Conservation (phyloP, 768 basidiomycete genomes). For the Russula dissimulans region DNA sequence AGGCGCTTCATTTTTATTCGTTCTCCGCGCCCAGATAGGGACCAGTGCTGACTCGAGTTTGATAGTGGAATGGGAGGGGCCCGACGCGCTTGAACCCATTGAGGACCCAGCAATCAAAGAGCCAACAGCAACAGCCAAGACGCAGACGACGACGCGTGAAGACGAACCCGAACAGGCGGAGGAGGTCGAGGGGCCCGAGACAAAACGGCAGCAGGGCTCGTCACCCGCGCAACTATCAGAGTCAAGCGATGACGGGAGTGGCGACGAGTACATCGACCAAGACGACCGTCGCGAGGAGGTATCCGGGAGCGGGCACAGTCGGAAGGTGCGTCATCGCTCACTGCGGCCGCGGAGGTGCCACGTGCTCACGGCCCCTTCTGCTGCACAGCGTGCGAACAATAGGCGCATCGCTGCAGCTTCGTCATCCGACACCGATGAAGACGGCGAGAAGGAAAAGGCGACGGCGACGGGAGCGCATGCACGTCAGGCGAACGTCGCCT, state of each 20-base stretch:
- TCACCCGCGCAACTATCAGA: constrained; percentile 20
- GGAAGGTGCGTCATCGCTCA: constrained; percentile 36
- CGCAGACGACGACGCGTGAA: constrained; percentile 12
- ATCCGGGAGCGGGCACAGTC: constrained; percentile 26
- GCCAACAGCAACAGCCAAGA: constrained; percentile 15
- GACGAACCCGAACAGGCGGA: constrained; percentile 27
- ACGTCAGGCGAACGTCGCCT: constrained; percentile 15
- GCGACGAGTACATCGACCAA: constrained; percentile 64
- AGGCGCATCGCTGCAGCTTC: constrained; percentile 3
- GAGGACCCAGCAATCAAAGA: constrained; percentile 18
- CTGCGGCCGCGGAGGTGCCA: too few species aligned
- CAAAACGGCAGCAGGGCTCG: constrained; percentile 23
- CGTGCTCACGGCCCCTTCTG: not conserved
- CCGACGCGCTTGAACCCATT: constrained; percentile 40
- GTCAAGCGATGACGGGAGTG: constrained; percentile 35
- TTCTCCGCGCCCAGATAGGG: not conserved
- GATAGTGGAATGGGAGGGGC: constrained; percentile 67
- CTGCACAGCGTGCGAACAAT: not conserved
- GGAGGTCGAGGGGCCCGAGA: constrained; percentile 36
- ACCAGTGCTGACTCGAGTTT: constrained; percentile 14
- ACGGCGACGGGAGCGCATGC: constrained; percentile 3
- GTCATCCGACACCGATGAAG: constrained; percentile 8
- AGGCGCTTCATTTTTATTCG: not conserved
- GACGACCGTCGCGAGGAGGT: constrained; percentile 28
- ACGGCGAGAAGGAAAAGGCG: not conserved